Percentiles rank a stretch among this genome's conserved stretches.
phyloP scores from a whole-genome alignment of 495 filamentous ascomycete genomes.

The Daldinia bambusicola region DNA sequence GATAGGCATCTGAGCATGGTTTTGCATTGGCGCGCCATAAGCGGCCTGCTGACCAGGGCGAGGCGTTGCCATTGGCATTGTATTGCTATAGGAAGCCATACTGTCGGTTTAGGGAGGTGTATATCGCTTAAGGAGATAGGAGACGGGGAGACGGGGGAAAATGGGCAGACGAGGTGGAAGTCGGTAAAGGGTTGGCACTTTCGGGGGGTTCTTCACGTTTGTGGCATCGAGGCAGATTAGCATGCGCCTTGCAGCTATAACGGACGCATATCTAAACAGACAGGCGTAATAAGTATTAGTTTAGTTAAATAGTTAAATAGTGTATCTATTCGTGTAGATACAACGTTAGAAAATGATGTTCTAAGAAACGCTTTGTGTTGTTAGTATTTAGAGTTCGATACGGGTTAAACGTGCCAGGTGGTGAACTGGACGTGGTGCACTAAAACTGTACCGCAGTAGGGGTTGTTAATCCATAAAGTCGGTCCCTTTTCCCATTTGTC shows the following conservation, averaged over 20 bases:
- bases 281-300: background rate
- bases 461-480: conserved; percentile 11
- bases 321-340: conserved; percentile 17
- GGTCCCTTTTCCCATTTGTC: conserved; percentile 6
- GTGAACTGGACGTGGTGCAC: conserved; percentile 9
- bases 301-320: background rate
- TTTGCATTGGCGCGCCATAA: conserved; percentile 49
- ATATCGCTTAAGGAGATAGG: conserved; percentile 8
- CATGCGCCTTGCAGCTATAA: conserved; percentile 45
- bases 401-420: conserved; percentile 7
- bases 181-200: conserved; percentile 39
- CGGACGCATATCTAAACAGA: conserved; percentile 39
- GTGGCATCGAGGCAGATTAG: conserved; percentile 42
- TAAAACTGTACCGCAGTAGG: conserved; percentile 9
- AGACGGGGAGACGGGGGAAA: conserved; percentile 1
- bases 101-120: conserved; percentile 5
- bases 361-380: conserved; percentile 4
- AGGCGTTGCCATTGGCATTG: conserved; percentile 49
- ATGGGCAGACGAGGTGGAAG: conserved; percentile 23
- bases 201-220: conserved; percentile 38
- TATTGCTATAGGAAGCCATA: conserved; percentile 61
- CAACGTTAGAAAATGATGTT: conserved; percentile 11
- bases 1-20: conserved; percentile 40
- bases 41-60: conserved; percentile 50
- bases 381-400: conserved; percentile 9